These are phyloP conservation scores for Psophocarpus tetragonolobus DNA, from an alignment of 306 rosid genomes.

Conservation along the genomic window DNA sequence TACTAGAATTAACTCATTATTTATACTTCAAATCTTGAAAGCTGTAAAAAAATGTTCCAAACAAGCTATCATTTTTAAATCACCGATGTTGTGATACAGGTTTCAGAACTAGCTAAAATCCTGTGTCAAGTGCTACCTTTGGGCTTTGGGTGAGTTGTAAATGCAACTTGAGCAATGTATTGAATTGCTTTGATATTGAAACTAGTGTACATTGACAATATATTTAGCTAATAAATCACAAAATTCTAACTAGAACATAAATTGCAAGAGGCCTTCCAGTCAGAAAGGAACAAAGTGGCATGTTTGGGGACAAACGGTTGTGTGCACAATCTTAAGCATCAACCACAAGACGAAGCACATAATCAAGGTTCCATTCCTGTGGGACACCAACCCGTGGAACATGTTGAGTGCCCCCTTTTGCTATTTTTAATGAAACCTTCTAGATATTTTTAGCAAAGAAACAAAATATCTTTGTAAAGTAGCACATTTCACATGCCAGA, in stretches of 20 bases:
- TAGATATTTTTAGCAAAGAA: constrained; percentile 17
- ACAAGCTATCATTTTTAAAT: background rate
- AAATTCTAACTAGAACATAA: background rate
- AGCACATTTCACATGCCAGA: background rate
- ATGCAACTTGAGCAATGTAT: constrained; percentile 1
- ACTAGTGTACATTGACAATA: background rate
- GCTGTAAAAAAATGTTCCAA: background rate
- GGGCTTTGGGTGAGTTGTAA: background rate
- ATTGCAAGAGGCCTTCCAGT: background rate
- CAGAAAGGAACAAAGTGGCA: background rate
- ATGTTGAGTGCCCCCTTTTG: background rate
- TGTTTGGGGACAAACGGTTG: constrained; percentile 29
- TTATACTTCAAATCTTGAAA: background rate
- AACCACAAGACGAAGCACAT: constrained; percentile 34
- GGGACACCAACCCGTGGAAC: constrained; percentile 37
- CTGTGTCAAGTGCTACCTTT: background rate
- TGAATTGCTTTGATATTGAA: background rate
- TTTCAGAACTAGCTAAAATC: background rate
- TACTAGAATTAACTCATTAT: background rate
- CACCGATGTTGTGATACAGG: background rate
- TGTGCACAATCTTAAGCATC: constrained; percentile 3
- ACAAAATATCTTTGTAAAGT: background rate
- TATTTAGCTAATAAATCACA: background rate
- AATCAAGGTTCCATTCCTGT: constrained; percentile 40
- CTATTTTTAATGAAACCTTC: constrained; percentile 24